These are phyloP conservation scores for Coriaria nepalensis DNA, from an alignment of 306 rosid species.

Conservation along the genomic window DNA sequence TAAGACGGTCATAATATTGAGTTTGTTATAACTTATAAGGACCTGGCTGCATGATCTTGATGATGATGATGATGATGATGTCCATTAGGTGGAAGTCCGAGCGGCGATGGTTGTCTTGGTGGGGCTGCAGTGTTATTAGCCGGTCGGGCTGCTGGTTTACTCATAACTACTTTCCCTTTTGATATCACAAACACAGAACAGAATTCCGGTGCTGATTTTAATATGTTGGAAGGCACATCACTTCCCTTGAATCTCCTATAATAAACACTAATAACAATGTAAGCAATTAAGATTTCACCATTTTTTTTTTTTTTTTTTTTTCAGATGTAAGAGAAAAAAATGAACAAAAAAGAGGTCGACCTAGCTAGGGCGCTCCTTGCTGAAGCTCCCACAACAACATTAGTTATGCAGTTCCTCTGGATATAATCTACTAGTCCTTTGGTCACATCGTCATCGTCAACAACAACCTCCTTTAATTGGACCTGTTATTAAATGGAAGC, in stretches of 20 bases:
- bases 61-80: constrained; percentile 19
- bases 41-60: constrained; percentile 39
- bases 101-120: constrained; percentile 27
- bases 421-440: constrained; percentile 49
- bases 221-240: constrained; percentile 41
- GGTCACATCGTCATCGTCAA: constrained; percentile 48
- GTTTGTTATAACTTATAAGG: background rate
- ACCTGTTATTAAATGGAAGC: constrained; percentile 27
- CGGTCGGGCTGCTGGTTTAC: constrained; percentile 51
- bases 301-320: too few relatives aligned
- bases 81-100: constrained; percentile 12
- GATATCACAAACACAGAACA: constrained; percentile 68
- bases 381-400: constrained; percentile 62
- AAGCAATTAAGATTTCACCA: too few relatives aligned
- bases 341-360: constrained; percentile 22
- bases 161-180: constrained; percentile 59
- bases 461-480: constrained; percentile 45
- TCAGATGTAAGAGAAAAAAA: background rate
- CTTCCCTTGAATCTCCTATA: constrained; percentile 46
- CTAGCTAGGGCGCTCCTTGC: constrained; percentile 47
- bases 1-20: too few relatives aligned
- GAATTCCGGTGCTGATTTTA: constrained; percentile 61
- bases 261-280: background rate
- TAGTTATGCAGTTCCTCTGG: constrained; percentile 31
- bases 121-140: constrained; percentile 25